These are phyloP conservation scores for Penicillium silybi DNA, from an alignment of 495 filamentous ascomycete genomes.

Conservation along the genomic window DNA sequence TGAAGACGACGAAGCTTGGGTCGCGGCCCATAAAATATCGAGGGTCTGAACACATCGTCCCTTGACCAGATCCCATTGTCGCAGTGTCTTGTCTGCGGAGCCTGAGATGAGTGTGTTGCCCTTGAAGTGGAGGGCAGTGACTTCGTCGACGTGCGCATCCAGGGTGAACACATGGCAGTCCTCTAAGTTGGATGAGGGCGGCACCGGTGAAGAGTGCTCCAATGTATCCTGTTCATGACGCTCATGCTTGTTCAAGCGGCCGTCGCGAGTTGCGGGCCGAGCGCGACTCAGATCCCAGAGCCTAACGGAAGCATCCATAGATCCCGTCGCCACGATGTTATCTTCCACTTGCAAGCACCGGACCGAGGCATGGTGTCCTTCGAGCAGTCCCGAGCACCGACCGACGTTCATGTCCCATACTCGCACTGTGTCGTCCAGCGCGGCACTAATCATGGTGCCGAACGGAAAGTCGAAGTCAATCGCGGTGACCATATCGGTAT, in stretches of 20 bases:
- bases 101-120: slow-evolving; percentile 89
- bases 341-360: slow-evolving; percentile 91
- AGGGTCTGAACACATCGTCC: slow-evolving; percentile 96
- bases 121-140: slow-evolving; percentile 88
- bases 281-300: slow-evolving; percentile 86
- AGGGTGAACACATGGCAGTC: slow-evolving; percentile 87
- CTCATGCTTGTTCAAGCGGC: slow-evolving; percentile 61
- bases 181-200: slow-evolving; percentile 67
- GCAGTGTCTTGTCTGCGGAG: slow-evolving; percentile 92
- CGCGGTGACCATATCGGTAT: slow-evolving; percentile 83
- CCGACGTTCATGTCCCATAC: slow-evolving; percentile 96
- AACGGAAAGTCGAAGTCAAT: slow-evolving; percentile 96
- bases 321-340: slow-evolving; percentile 91
- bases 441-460: slow-evolving; percentile 91
- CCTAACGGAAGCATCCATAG: slow-evolving; percentile 91
- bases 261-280: slow-evolving; percentile 54
- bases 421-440: slow-evolving; percentile 91
- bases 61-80: slow-evolving; percentile 96
- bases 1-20: slow-evolving; percentile 76
- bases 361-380: slow-evolving; percentile 94
- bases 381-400: slow-evolving; percentile 82
- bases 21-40: slow-evolving; percentile 98
- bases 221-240: slow-evolving; percentile 60
- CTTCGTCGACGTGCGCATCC: slow-evolving; percentile 86
- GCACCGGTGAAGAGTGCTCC: slow-evolving; percentile 47